Evolutionary conservation across 2,329 filamentous ascomycete genomes (phyloP), one percentile per base, ranked within the genome.

Genomic region (Venturia carpophila): DNA sequence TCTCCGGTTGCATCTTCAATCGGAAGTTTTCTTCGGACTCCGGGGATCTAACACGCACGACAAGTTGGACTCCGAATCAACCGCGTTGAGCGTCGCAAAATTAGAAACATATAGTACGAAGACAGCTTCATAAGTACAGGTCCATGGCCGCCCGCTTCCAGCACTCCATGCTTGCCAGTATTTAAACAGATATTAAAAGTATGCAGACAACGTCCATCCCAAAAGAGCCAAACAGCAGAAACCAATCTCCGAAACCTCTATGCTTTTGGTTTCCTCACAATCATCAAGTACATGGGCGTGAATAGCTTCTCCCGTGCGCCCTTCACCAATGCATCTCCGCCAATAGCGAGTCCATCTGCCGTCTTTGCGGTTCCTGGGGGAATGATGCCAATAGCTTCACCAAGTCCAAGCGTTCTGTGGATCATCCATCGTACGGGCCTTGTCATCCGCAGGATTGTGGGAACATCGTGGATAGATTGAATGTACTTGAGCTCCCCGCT

Each of bases 271-370:
- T 65, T 65, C 83, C 97, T 97, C 78, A 90, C 87, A 67, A 86
- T 39, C 60, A 61, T 61, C 39, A 61, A 15, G 24, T 61, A 61
- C 60, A 61, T 97, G 65, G 93, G 93, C 1, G 93, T 97, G 79
- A 97, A 97, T n/a, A 97, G 84, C 76, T 96, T 90, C 80, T 92
- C 83, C 75, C 86, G 85, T 43, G 87, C 93, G 77, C 93, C 93
- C 60, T 90, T 91, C 27, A 96, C 92, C 63, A 97, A 81, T 71
- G 86, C 89, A 77, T 97, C 92, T 13, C 85, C 92, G 41, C 91
- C 92, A 66, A 87, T 73, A 6, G 89, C 92, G 72, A 97, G 79
- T 72, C 89, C 92, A 78, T 97, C 89, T 13, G 92, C 92, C n/a
- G 92, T 96, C 86, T 96, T 96, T 79, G 91, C 90, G 60, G 92